Evolutionary conservation across 169 alveolate species (phyloP).

Genomic region (Plasmodium gallinaceum): DNA sequence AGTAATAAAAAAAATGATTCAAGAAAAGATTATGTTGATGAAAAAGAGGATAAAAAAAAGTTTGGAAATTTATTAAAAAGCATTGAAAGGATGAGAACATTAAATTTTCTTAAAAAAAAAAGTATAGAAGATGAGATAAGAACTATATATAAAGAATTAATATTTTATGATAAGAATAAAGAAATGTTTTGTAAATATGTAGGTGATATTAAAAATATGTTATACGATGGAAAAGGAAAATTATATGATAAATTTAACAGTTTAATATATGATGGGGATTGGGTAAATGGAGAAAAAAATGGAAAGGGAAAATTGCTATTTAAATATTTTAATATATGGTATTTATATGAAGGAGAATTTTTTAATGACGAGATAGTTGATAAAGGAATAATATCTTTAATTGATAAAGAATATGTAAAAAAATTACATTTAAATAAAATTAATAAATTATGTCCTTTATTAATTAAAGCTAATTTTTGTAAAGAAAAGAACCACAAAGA

Average conservation of each 20-base stretch:
- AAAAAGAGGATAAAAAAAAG: conserved; percentile 16
- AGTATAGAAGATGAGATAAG: conserved; percentile 24
- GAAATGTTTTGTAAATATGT: conserved; percentile 67
- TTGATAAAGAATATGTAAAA: conserved; percentile 75
- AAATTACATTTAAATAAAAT: conserved; percentile 41
- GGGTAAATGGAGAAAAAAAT: conserved; percentile 64
- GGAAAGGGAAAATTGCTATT: conserved; percentile 74
- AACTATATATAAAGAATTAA: conserved; percentile 39
- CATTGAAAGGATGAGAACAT: conserved; percentile 53
- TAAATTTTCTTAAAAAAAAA: conserved; percentile 19
- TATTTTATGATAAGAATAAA: conserved; percentile 62
- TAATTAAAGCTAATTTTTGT: conserved; percentile 62
- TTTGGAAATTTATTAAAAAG: conserved; percentile 30
- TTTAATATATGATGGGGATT: conserved; percentile 74
- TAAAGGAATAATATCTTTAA: conserved; percentile 65
- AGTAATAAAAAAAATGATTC: neutral
- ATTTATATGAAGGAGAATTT: conserved; percentile 74
- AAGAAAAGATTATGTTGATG: neutral
- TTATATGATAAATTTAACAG: conserved; percentile 70
- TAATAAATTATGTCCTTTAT: conserved; percentile 73
- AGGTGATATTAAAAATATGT: conserved; percentile 60
- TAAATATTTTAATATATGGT: conserved; percentile 75
- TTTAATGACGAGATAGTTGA: conserved; percentile 61
- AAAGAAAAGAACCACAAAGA: neutral
- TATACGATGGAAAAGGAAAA: conserved; percentile 74